phyloP scores from a whole-genome alignment of 164 flowering plant species.

The Nymphaea colorata region DNA sequence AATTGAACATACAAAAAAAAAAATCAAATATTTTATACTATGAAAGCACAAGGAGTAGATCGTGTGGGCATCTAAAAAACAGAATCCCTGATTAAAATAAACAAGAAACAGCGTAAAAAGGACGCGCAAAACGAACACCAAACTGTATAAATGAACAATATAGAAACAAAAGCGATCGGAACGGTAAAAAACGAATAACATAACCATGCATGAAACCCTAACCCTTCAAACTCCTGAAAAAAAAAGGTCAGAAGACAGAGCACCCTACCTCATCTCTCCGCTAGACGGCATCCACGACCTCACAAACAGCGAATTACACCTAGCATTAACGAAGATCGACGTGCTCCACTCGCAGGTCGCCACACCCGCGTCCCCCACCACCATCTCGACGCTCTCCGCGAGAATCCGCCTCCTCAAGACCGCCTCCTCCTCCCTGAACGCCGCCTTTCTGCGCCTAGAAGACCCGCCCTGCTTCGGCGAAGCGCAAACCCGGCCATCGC shows the following conservation, averaged over 20 bases:
- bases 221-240: background rate
- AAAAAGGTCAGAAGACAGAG: background rate
- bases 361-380: conserved; percentile 11
- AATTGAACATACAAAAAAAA: no score
- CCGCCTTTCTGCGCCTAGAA: conserved; percentile 11
- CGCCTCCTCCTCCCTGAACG: conserved; percentile 58
- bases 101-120: no score
- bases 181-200: no score
- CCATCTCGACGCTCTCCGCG: conserved; percentile 61
- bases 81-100: no score
- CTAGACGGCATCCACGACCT: conserved; percentile 75
- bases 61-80: no score
- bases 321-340: conserved; percentile 46
- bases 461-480: background rate
- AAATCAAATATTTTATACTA: no score
- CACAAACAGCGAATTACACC: conserved; percentile 63
- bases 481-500: background rate
- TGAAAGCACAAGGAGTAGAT: no score
- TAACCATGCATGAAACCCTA: background rate
- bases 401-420: conserved; percentile 49
- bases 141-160: no score
- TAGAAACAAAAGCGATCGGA: no score
- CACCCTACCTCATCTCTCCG: conserved; percentile 50
- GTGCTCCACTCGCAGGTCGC: conserved; percentile 32
- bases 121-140: no score